These are phyloP conservation scores for Lachnellula suecica DNA, from an alignment of 2,329 filamentous ascomycete species.

Conservation along the genomic window DNA sequence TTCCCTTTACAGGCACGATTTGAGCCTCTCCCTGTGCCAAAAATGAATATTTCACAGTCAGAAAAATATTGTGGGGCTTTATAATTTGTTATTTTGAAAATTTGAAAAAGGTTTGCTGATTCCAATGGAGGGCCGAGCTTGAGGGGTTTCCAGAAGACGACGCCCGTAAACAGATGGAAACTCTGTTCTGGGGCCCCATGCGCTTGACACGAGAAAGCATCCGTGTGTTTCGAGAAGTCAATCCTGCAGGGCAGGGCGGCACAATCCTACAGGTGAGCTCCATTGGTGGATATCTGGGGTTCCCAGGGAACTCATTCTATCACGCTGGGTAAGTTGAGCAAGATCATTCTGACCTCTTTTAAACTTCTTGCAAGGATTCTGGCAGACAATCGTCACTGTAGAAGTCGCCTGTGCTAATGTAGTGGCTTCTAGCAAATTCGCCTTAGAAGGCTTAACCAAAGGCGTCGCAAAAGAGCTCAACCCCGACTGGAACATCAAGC, in stretches of 20 bases:
- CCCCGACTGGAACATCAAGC: constrained; percentile 37
- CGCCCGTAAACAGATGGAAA: background rate
- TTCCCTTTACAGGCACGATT: too few species aligned
- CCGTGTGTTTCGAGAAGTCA: constrained; percentile 10
- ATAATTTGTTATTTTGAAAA: too few species aligned
- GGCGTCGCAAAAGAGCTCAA: constrained; percentile 34
- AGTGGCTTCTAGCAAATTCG: constrained; percentile 34
- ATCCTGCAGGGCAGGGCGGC: constrained; percentile 25
- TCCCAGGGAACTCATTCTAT: constrained; percentile 36
- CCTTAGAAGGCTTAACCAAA: constrained; percentile 38
- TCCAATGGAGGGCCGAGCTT: too few species aligned
- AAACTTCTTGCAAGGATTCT: too few species aligned
- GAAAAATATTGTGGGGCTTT: too few species aligned
- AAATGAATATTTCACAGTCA: too few species aligned
- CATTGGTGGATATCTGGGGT: constrained; percentile 34
- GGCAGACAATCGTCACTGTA: too few species aligned
- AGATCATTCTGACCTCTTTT: background rate
- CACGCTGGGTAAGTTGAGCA: constrained; percentile 28
- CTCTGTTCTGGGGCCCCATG: constrained; percentile 10
- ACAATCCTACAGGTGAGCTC: constrained; percentile 40
- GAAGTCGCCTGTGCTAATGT: too few species aligned
- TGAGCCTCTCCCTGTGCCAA: too few species aligned
- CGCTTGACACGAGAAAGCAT: constrained; percentile 6
- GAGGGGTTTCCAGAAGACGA: background rate
- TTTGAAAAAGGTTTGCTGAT: too few species aligned